Evolutionary conservation across 176 grass and related monocot species (phyloP), one percentile per base, ranked within the genome.

Genomic region (Ensete glaucum): DNA sequence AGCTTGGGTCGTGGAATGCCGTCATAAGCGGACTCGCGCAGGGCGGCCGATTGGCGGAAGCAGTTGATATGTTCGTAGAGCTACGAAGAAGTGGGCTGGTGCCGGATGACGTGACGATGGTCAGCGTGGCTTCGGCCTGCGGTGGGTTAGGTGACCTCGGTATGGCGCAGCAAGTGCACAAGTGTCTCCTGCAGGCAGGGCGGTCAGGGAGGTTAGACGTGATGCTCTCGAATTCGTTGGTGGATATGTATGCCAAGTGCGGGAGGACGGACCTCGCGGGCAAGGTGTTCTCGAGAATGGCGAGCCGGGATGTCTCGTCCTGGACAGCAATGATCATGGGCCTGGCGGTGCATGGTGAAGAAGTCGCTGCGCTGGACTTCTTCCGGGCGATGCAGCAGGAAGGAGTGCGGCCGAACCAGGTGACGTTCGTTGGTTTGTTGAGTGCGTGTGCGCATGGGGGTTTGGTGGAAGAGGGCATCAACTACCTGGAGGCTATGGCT

Each of bases 291-390:
- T 27, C 24, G 16, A 62, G 58, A 75, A 83, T 91, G 65, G 9
- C 58, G 23, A 54, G 13, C 0, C 67, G 71, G 23, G 75, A 88
- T 43, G 83, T 79, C 9, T 81, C 78, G 8, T 79, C 71, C 4
- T 88, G 89, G 85, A 88, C 81, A 20, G 69, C 83, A 24, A 83
- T 91, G 80, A 88, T 91, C 34, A 52, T 71, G 17, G 71, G 25
- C 9, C 59, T 88, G 64, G 85, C 74, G 19, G 73, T 53, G 1
- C 83, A 83, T 26, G 78, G 85, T 8, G 70, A 88, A 22, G 89
- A 80, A 71, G 64, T 58, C 71, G 63, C 10, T 52, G 85, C 71
- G 2, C 2, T 85, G 19, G 51, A 78, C 49, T 26, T 83, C 56
- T 91, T 88, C 67, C 52, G 67, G 17, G 70, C 69, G 26, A 85